Percentiles rank a stretch among this genome's conserved stretches.
Conservation (phyloP, 495 filamentous ascomycete species). For the Corynascus novoguineensis region DNA sequence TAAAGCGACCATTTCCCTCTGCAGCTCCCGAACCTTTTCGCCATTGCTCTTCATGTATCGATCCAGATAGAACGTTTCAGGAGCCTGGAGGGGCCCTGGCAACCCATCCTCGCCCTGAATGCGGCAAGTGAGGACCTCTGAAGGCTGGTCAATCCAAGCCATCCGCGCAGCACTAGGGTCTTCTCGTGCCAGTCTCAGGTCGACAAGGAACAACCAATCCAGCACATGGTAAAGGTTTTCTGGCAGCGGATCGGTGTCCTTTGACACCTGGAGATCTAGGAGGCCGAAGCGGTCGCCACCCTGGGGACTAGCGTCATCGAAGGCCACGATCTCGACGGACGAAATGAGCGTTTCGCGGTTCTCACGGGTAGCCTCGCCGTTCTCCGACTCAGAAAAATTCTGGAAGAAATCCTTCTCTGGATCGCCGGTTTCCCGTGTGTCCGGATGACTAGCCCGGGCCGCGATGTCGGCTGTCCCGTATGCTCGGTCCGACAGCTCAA, state of each 20-base stretch:
- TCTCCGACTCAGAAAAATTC: background rate
- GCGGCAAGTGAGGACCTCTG: constrained; percentile 64
- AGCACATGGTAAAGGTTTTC: constrained; percentile 66
- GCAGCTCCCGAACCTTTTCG: constrained; percentile 43
- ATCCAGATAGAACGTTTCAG: constrained; percentile 69
- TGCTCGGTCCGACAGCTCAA: constrained; percentile 70
- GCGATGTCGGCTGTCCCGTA: constrained; percentile 67
- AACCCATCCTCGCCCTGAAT: constrained; percentile 42
- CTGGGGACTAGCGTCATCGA: constrained; percentile 1
- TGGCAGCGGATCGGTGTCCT: constrained; percentile 24
- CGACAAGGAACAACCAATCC: constrained; percentile 60
- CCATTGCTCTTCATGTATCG: constrained; percentile 62
- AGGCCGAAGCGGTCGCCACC: constrained; percentile 34
- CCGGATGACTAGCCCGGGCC: background rate
- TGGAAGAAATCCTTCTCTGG: constrained; percentile 30
- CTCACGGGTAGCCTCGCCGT: background rate
- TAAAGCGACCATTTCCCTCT: constrained; percentile 32
- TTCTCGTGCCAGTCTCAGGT: constrained; percentile 25
- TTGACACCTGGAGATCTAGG: constrained; percentile 29
- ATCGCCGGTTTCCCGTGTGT: constrained; percentile 5
- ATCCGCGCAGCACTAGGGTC: constrained; percentile 39
- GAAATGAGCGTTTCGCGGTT: constrained; percentile 6
- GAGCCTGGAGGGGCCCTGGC: constrained; percentile 55
- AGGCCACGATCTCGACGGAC: constrained; percentile 11
- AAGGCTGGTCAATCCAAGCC: constrained; percentile 49